phyloP scores from a whole-genome alignment of 306 rosid genomes.

The Vigna unguiculata region DNA sequence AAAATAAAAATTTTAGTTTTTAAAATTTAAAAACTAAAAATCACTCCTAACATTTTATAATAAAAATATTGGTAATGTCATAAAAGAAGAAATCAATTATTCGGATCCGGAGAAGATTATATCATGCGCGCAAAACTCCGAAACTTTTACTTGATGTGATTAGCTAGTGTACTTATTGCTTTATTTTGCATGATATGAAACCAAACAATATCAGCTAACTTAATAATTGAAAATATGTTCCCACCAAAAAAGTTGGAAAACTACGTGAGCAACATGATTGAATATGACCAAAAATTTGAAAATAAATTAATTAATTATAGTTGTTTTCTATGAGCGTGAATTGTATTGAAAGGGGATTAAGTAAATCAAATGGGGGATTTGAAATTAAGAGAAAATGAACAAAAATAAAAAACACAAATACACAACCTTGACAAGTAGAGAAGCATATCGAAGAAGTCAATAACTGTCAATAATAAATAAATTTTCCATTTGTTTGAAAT shows the following conservation, averaged over 20 bases:
- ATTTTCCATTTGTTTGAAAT: no score
- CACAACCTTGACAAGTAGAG: no score
- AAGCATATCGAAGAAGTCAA: no score
- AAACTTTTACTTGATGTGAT: constrained; percentile 24
- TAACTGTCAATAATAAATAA: no score
- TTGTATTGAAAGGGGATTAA: no score
- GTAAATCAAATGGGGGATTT: no score
- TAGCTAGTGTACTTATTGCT: constrained; percentile 13
- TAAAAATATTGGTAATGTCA: background rate
- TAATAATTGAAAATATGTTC: constrained; percentile 27
- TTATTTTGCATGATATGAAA: constrained; percentile 7
- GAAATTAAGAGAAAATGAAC: no score
- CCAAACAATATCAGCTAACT: constrained; percentile 13
- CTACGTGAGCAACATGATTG: constrained; percentile 19
- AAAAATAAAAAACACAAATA: no score
- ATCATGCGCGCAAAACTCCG: background rate
- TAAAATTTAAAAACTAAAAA: background rate
- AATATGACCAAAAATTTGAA: background rate
- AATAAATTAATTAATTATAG: background rate
- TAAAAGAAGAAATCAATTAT: background rate
- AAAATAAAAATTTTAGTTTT: no score
- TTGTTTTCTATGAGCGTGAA: no score
- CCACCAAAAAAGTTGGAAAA: constrained; percentile 24
- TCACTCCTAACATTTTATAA: background rate
- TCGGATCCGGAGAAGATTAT: constrained; percentile 2